These are phyloP conservation scores for Moniliophthora roreri DNA, from an alignment of 1,284 basidiomycete genomes.

Conservation along the genomic window DNA sequence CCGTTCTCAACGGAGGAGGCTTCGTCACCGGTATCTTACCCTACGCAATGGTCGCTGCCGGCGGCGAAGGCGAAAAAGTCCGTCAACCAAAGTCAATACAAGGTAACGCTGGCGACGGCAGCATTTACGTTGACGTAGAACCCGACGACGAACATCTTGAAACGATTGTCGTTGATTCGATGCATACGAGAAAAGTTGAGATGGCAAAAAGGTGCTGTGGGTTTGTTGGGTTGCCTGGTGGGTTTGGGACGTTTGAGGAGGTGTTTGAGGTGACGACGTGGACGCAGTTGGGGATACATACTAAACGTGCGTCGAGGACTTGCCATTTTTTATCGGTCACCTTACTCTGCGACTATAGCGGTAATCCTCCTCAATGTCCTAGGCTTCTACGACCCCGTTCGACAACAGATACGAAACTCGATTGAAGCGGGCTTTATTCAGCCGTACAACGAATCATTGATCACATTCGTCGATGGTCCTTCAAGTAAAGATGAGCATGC, in stretches of 20 bases:
- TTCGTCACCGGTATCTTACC: slow-evolving; percentile 84
- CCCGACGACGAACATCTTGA: too few relatives aligned
- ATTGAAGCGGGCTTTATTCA: slow-evolving; percentile 77
- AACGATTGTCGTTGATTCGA: slow-evolving; percentile 72
- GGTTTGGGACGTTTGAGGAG: slow-evolving; percentile 93
- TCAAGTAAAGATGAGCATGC: slow-evolving; percentile 52
- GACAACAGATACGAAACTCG: slow-evolving; percentile 66
- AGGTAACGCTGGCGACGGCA: slow-evolving; percentile 26
- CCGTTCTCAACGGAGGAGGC: slow-evolving; percentile 69
- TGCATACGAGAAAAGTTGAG: slow-evolving; percentile 90
- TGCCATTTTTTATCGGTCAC: neutral
- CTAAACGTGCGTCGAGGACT: slow-evolving; percentile 66
- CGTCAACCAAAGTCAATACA: slow-evolving; percentile 42
- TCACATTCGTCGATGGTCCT: slow-evolving; percentile 76
- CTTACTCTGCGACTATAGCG: slow-evolving; percentile 39
- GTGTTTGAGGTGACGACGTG: slow-evolving; percentile 90
- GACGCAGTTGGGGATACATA: slow-evolving; percentile 88
- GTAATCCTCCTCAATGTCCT: slow-evolving; percentile 83
- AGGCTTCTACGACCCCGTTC: slow-evolving; percentile 80
- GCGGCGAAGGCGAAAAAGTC: slow-evolving; percentile 59
- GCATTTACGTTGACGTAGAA: too few relatives aligned
- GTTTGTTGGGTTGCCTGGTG: slow-evolving; percentile 88
- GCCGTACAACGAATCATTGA: slow-evolving; percentile 54
- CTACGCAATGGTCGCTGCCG: slow-evolving; percentile 66
- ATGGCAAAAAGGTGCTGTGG: slow-evolving; percentile 82